Evolutionary conservation across 192 early-diverging fungal genomes (phyloP).

Genomic region (Coemansia asiatica): DNA sequence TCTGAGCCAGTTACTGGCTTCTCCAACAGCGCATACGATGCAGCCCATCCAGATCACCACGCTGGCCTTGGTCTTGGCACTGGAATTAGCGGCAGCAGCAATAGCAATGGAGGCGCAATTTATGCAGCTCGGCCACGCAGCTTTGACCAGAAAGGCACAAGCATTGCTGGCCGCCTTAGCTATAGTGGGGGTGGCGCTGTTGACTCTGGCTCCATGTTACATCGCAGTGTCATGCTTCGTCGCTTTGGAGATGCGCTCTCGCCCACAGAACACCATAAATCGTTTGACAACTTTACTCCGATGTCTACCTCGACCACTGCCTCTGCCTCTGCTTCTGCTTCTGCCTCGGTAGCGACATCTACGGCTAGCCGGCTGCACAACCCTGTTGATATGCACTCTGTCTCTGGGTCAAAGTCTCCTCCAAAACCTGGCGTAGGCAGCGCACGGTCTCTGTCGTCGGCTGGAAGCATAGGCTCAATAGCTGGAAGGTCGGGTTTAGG

Average conservation of each 20-base stretch:
- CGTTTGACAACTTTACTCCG: background rate
- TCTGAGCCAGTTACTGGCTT: background rate
- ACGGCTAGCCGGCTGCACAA: background rate
- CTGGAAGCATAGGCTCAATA: conserved; percentile 26
- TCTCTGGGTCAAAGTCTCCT: conserved; percentile 20
- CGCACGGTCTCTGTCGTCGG: conserved; percentile 16
- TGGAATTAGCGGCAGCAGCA: background rate
- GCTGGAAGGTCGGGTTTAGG: conserved; percentile 32
- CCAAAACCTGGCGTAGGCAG: conserved; percentile 16
- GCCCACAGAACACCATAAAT: conserved; percentile 28
- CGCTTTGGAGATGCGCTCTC: conserved; percentile 43
- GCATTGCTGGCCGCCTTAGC: conserved; percentile 21
- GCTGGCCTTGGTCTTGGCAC: background rate
- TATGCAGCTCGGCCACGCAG: conserved; percentile 21
- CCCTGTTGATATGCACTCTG: background rate
- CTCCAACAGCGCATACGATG: background rate
- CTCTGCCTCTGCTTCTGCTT: background rate
- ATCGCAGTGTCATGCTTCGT: conserved; percentile 48
- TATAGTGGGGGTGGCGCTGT: conserved; percentile 21
- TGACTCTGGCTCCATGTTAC: conserved; percentile 37
- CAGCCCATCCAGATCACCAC: background rate
- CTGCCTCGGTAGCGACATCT: background rate
- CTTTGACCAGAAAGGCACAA: conserved; percentile 20
- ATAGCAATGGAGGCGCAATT: conserved; percentile 12
- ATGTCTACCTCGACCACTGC: background rate